Base-by-base conservation (phyloP, 345 rosid genomes). In the Gossypium anomalum region DNA sequence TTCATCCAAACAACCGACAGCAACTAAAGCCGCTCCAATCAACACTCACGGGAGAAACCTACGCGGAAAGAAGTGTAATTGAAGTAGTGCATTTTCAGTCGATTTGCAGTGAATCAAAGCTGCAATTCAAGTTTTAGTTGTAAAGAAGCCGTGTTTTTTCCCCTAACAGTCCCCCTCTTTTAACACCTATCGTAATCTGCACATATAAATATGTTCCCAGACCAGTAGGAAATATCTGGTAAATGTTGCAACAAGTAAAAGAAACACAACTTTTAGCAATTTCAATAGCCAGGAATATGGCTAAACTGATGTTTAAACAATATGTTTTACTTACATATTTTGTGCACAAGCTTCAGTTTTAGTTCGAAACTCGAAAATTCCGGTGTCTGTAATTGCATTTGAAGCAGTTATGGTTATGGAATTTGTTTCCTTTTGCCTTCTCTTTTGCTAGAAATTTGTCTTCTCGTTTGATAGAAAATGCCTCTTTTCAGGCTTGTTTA, bases 31-130 rank as follows among this genome's bases (percentile, higher is more conserved):
- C 70, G 70, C 51, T 64, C 77, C 72, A 44, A 65, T 76, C 72
- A 68, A 75, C 74, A 76, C 81, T 20, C 78, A 76, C 59, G 81
- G 81, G 57, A 80, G 86, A 69, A 83, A 68, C 63, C 52, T 81
- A 9, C 78, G 82, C 48, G 71, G 81, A 72, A 81, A 81, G 83
- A 80, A 83, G 12, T 7, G 72, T 63, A 75, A 74, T 14, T 55
- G 81, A 75, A 59, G 70, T 62, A 27, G 70, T 34, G 41, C 73
- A 49, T 43, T 72, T 22, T 6, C 59, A 17, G 60, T n/a, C 5
- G 52, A 25, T 68, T 76, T 70, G 75, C 71, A 44, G 70, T 60
- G 64, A 76, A 76, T 38, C 74, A 48, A 55, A 61, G 27, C 51
- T 41, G 61, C 44, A 52, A 76, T 67, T 57, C 66, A 38, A 70